These are phyloP conservation scores for Coemansia sp. DNA, from an alignment of 192 early-diverging fungal genomes.

Conservation along the genomic window DNA sequence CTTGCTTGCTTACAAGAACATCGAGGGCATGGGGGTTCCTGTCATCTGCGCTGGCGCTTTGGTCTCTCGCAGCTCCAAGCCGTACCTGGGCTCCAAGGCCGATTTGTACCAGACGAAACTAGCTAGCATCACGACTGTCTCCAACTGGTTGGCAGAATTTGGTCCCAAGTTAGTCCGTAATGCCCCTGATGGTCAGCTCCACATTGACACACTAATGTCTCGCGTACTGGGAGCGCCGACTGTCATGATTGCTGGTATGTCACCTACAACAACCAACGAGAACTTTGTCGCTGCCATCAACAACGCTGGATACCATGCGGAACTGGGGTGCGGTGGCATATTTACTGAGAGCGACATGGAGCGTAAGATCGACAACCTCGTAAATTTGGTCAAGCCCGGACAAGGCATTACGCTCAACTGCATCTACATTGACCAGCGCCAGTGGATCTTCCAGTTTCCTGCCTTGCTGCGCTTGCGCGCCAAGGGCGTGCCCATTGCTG, in stretches of 20 bases:
- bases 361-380: slow-evolving; percentile 64
- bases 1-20: slow-evolving; percentile 80
- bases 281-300: slow-evolving; percentile 83
- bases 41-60: slow-evolving; percentile 35
- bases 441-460: too few relatives aligned
- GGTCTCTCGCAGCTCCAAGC: slow-evolving; percentile 19
- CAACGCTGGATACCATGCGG: slow-evolving; percentile 89
- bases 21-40: slow-evolving; percentile 84
- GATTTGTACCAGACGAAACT: slow-evolving; percentile 72
- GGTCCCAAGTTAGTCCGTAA: slow-evolving; percentile 82
- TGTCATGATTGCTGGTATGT: slow-evolving; percentile 70
- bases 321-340: slow-evolving; percentile 91
- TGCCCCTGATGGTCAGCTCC: slow-evolving; percentile 59
- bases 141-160: slow-evolving; percentile 86
- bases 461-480: too few relatives aligned
- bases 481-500: too few relatives aligned
- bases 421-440: too few relatives aligned
- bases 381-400: slow-evolving; percentile 54
- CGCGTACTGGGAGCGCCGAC: slow-evolving; percentile 13
- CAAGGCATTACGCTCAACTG: slow-evolving; percentile 63
- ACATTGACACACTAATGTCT: slow-evolving; percentile 80
- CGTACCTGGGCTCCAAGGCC: slow-evolving; percentile 71
- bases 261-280: slow-evolving; percentile 79
- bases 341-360: slow-evolving; percentile 74
- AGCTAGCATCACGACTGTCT: slow-evolving; percentile 69